Percentiles rank a stretch among this genome's conserved stretches.
Evolutionary conservation across 352 stramenopile species (phyloP).

Genomic region (Phytophthora citrophthora): DNA sequence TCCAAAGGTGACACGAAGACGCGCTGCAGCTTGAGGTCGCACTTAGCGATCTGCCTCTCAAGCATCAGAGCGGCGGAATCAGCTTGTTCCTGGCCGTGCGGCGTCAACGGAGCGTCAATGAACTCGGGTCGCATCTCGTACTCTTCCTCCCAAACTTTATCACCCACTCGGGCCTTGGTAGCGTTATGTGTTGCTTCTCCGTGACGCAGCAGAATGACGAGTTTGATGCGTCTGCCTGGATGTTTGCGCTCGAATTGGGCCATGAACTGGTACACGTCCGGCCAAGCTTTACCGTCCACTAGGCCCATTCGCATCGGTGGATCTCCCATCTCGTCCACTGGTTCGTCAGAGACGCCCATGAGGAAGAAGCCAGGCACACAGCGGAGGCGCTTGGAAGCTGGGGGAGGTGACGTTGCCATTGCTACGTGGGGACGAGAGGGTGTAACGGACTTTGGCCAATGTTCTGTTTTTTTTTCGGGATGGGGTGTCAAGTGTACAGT

Average conservation of each 20-base stretch:
- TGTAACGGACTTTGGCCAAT: slow-evolving; percentile 16
- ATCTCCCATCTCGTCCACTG: slow-evolving; percentile 38
- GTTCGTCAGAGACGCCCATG: slow-evolving; percentile 40
- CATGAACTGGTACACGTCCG: slow-evolving; percentile 46
- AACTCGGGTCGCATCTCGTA: slow-evolving; percentile 59
- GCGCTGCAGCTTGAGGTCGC: slow-evolving; percentile 55
- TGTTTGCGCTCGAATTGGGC: slow-evolving; percentile 31
- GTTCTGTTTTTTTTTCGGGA: slow-evolving; percentile 15
- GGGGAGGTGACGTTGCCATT: slow-evolving; percentile 1
- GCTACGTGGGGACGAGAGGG: slow-evolving; percentile 22
- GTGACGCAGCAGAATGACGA: slow-evolving; percentile 70
- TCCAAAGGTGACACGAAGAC: slow-evolving; percentile 75
- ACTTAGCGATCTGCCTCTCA: slow-evolving; percentile 48
- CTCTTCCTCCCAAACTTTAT: slow-evolving; percentile 54
- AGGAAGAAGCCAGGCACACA: slow-evolving; percentile 53
- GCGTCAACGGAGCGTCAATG: slow-evolving; percentile 65
- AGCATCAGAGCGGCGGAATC: slow-evolving; percentile 44
- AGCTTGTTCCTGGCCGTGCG: slow-evolving; percentile 45
- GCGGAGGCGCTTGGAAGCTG: slow-evolving; percentile 22
- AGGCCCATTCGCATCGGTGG: slow-evolving; percentile 50
- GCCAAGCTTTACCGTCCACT: slow-evolving; percentile 48
- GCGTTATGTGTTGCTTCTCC: slow-evolving; percentile 76
- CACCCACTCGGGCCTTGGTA: slow-evolving; percentile 60
- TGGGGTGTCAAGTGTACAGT: background rate
- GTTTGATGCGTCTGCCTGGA: slow-evolving; percentile 37